A percentile compares a stretch with the other conserved stretches of the same genome.
phyloP scores from a whole-genome alignment of 768 basidiomycete species.

The Amyloporia xantha region DNA sequence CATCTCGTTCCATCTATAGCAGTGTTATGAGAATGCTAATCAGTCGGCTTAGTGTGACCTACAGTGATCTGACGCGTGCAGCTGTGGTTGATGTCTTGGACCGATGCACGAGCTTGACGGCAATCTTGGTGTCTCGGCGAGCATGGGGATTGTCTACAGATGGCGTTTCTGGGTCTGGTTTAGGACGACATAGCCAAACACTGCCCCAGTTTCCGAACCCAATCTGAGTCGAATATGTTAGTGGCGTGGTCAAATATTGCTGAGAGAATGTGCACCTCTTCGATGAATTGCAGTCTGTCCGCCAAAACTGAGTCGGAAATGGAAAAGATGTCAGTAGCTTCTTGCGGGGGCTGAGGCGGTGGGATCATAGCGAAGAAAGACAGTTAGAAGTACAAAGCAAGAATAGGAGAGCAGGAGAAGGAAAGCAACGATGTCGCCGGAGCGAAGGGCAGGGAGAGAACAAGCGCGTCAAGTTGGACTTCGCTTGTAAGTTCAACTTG shows the following conservation, averaged over 20 bases:
- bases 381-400: conserved; percentile 13
- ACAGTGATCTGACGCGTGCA: conserved; percentile 86
- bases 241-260: conserved; percentile 3
- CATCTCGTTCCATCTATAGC: conserved; percentile 90
- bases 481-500: conserved; percentile 14
- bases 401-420: conserved; percentile 9
- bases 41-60: conserved; percentile 19
- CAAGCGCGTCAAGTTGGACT: not conserved
- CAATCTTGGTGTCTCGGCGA: conserved; percentile 52
- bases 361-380: conserved; percentile 16
- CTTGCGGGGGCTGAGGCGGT: conserved; percentile 24
- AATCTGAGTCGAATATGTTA: conserved; percentile 41
- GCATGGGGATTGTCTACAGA: conserved; percentile 28
- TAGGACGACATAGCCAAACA: conserved; percentile 75
- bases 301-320: conserved; percentile 68
- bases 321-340: conserved; percentile 59
- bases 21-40: conserved; percentile 1
- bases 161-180: conserved; percentile 33
- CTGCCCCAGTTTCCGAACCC: conserved; percentile 93
- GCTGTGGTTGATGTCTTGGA: conserved; percentile 75
- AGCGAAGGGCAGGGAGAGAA: not conserved
- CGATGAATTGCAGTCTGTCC: conserved; percentile 64
- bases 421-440: not conserved
- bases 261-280: conserved; percentile 49
- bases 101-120: conserved; percentile 91